Evolutionary conservation across 163 green algal genomes (phyloP).

Genomic region (Chloromonas sp.): DNA sequence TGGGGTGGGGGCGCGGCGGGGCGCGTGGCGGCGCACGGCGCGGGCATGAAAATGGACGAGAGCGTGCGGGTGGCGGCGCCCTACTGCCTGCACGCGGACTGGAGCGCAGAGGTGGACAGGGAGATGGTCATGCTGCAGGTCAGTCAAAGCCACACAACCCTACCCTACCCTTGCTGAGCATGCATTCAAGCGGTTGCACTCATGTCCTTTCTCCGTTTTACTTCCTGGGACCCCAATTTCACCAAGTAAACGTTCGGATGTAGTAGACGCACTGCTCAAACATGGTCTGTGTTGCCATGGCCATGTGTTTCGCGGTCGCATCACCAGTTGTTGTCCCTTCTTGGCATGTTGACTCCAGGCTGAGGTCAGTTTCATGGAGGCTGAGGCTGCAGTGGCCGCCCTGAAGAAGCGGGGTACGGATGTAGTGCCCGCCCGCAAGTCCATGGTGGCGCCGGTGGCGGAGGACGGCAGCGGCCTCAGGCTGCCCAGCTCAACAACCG

Average conservation of each 20-base stretch:
- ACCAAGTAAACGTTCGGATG: too few species aligned
- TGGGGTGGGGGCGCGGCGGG: conserved; percentile 9
- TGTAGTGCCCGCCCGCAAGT: conserved; percentile 18
- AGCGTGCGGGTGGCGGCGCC: conserved; percentile 33
- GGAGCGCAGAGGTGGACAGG: conserved; percentile 28
- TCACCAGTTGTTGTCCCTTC: too few species aligned
- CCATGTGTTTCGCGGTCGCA: too few species aligned
- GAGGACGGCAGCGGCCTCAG: conserved; percentile 17
- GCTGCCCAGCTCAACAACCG: conserved; percentile 14
- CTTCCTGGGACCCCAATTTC: too few species aligned
- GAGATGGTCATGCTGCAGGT: conserved; percentile 62
- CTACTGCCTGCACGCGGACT: conserved; percentile 23
- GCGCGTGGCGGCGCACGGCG: background rate
- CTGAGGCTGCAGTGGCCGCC: conserved; percentile 32
- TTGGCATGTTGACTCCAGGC: conserved; percentile 26
- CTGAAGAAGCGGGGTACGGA: conserved; percentile 24
- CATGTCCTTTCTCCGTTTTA: too few species aligned
- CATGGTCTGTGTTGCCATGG: too few species aligned
- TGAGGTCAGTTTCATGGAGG: conserved; percentile 34
- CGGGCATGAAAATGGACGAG: conserved; percentile 24
- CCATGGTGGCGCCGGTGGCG: background rate
- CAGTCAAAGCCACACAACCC: too few species aligned
- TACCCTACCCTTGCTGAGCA: too few species aligned
- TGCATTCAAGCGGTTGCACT: too few species aligned
- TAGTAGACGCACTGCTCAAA: too few species aligned